These are phyloP conservation scores for Nevesoporus exiguus DNA, from an alignment of 768 basidiomycete species.

Conservation along the genomic window DNA sequence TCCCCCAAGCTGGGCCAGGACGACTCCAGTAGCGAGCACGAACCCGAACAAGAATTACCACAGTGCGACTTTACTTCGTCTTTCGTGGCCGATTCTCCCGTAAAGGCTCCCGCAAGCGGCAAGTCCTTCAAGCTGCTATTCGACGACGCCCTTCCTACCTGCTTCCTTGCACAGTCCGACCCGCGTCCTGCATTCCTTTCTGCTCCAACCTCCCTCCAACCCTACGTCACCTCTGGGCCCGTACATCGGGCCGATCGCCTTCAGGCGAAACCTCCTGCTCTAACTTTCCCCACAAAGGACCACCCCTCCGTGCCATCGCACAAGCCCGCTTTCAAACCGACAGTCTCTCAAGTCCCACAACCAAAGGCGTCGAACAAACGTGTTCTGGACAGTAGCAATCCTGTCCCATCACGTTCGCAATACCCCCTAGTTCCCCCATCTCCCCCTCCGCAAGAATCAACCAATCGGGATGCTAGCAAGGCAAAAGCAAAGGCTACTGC, in stretches of 20 bases:
- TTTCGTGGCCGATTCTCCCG: conserved; percentile 69
- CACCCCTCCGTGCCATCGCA: not conserved
- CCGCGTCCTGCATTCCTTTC: conserved; percentile 1
- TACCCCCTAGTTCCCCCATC: conserved; percentile 59
- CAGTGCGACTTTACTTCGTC: conserved; percentile 36
- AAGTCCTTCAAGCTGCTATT: conserved; percentile 69
- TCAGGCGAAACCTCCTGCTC: conserved; percentile 3
- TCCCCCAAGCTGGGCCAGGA: conserved; percentile 33
- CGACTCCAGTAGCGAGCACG: conserved; percentile 35
- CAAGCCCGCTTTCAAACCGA: not conserved
- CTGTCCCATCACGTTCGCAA: conserved; percentile 15
- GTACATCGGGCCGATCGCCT: conserved; percentile 1
- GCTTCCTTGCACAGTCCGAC: conserved; percentile 1
- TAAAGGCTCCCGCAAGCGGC: conserved; percentile 53
- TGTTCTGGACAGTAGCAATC: conserved; percentile 35
- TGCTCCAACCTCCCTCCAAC: conserved; percentile 1
- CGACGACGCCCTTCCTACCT: conserved; percentile 44
- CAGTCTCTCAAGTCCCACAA: conserved; percentile 4
- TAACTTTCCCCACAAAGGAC: conserved; percentile 15
- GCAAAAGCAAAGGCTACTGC: conserved; percentile 36
- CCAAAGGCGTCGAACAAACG: conserved; percentile 43
- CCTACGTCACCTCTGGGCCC: not conserved
- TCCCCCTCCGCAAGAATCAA: conserved; percentile 48
- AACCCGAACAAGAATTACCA: conserved; percentile 32
- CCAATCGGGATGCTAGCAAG: conserved; percentile 35